Evolutionary conservation across 805 yeast genomes (phyloP).

Genomic region (Sugiyamaella marilandica): DNA sequence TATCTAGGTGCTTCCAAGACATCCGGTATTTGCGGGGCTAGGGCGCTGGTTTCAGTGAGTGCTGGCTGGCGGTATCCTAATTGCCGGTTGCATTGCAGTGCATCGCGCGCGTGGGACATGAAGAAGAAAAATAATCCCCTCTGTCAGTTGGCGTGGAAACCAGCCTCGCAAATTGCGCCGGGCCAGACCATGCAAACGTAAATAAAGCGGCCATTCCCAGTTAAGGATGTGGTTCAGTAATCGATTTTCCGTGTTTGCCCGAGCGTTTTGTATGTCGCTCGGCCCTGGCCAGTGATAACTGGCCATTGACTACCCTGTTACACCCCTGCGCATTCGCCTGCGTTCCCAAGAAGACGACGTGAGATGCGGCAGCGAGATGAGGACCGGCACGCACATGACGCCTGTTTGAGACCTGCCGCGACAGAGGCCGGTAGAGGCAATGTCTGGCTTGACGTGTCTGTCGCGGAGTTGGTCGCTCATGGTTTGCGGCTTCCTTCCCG

Average conservation of each 20-base stretch:
- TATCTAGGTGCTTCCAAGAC: neutral
- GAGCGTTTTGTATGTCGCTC: too few species aligned
- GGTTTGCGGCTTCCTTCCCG: neutral
- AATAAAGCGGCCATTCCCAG: too few species aligned
- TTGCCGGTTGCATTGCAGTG: neutral
- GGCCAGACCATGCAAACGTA: too few species aligned
- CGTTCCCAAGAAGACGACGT: neutral
- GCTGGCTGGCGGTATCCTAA: neutral
- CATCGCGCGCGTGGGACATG: neutral
- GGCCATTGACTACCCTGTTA: neutral
- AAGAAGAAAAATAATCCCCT: too few species aligned
- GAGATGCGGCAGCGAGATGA: neutral
- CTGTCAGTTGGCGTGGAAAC: too few species aligned
- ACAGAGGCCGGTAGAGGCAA: too few species aligned
- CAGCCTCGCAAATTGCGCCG: too few species aligned
- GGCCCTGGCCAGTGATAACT: too few species aligned
- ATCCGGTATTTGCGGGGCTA: neutral
- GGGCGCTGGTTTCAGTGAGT: neutral
- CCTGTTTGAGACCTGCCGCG: too few species aligned
- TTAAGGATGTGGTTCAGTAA: too few species aligned
- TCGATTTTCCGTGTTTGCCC: too few species aligned
- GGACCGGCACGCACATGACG: neutral
- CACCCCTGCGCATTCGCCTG: neutral
- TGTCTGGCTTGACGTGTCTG: neutral
- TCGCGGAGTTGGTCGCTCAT: neutral